Base-by-base conservation (phyloP, 768 basidiomycete species). In the Boletus coccyginus region DNA sequence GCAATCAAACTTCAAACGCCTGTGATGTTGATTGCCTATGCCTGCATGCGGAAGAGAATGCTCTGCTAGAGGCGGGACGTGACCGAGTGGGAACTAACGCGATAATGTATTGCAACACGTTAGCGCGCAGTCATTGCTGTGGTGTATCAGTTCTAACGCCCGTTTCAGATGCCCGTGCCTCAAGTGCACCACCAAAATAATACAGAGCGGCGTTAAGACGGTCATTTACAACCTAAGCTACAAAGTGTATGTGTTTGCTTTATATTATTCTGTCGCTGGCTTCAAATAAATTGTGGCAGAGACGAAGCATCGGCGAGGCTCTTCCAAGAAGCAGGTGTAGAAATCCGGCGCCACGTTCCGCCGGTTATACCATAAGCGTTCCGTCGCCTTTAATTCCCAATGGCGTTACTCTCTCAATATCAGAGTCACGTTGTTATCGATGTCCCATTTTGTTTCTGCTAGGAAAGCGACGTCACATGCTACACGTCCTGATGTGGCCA, bases 21-120 rank as follows among this genome's bases (percentile, higher is more conserved):
- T 72, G 73, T 29, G 78, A 81, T 39, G 79, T 84, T 48, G 92
- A 92, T 67, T 99, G 97, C 65, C 77, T 98, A 3, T 99, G 97
- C 66, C 75, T 99, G 11, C 97, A 99, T 69, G 97, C 97, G 0
- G 97, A 99, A 73, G 97, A 99, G 74, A 99, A 98, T 66, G 97
- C 96, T 0, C 77, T 98, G 14, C 73, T 98, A 3, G 96, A 98
- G 75, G 94, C 94, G 2, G 96, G 97, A 17, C 75, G 92, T 55
- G 97, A 98, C 57, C 78, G 97, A 46, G 82, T 96, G n/a, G 90
- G 90, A 7, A 73, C 77, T 49, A 84, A 86, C 48, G 83, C 91
- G 3, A 89, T 92, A n/a, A 69, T 99, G 14, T 99, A 98, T 70
- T 99, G 97, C 81, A 99, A 99, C 67, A 99, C 97, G 94, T 98